phyloP scores from a whole-genome alignment of 2,329 filamentous ascomycete species.

The Botrytis byssoidea region DNA sequence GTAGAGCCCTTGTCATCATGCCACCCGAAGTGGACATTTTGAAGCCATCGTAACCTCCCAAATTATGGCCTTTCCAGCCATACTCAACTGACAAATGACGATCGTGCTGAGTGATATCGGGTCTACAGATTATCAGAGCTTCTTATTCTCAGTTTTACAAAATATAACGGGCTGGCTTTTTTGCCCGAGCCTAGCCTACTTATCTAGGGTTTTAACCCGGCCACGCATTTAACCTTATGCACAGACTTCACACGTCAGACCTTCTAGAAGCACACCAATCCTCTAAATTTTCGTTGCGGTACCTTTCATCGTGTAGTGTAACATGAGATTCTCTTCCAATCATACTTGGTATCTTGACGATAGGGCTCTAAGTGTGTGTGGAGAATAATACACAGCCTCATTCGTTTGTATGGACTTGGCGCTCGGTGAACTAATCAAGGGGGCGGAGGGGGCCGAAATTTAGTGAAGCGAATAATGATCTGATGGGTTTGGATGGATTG shows the following conservation, averaged over 20 bases:
- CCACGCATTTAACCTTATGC: neutral
- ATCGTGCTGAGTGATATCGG: neutral
- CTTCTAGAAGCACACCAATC: neutral
- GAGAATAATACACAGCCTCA: neutral
- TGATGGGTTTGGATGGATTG: neutral
- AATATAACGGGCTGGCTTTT: neutral
- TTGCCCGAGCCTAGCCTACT: neutral
- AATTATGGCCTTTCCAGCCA: neutral
- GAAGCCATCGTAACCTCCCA: neutral
- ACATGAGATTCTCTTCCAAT: conserved; percentile 1
- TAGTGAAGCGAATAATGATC: neutral
- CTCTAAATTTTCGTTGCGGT: neutral
- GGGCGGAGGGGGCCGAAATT: neutral
- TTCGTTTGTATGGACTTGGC: neutral
- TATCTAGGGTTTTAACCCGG: neutral
- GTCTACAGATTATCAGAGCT: neutral
- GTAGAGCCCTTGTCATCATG: neutral
- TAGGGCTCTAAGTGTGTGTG: neutral
- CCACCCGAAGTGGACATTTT: neutral
- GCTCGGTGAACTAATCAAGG: neutral
- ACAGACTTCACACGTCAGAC: neutral
- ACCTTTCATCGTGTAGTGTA: neutral
- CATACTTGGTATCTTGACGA: neutral
- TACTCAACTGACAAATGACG: neutral
- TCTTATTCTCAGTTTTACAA: neutral